phyloP scores from a whole-genome alignment of 352 stramenopile genomes.

The Pythium sp. region DNA sequence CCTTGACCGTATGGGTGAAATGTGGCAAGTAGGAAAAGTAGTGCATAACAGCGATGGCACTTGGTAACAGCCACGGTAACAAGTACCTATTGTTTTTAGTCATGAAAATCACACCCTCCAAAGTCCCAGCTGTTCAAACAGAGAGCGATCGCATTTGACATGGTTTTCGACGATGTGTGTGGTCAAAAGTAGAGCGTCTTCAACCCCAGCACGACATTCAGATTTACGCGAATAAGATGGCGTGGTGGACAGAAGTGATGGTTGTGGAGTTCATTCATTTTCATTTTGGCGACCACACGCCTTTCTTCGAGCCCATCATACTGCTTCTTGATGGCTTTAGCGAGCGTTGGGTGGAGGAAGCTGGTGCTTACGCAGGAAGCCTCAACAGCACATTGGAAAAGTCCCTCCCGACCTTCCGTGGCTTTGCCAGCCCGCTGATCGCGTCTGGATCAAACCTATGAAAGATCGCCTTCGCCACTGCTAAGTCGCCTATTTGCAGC shows the following conservation, averaged over 20 bases:
- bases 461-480: slow-evolving; percentile 17
- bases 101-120: slow-evolving; percentile 22
- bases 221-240: slow-evolving; percentile 23
- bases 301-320: slow-evolving; percentile 20
- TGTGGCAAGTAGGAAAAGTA: neutral
- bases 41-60: neutral
- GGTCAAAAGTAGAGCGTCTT: slow-evolving; percentile 15
- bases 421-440: slow-evolving; percentile 25
- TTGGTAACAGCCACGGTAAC: neutral
- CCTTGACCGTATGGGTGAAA: neutral
- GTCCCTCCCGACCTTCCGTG: slow-evolving; percentile 20
- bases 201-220: slow-evolving; percentile 11
- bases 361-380: neutral
- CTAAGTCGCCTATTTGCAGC: slow-evolving; percentile 7
- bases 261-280: slow-evolving; percentile 26
- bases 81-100: slow-evolving; percentile 32
- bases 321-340: slow-evolving; percentile 27
- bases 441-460: slow-evolving; percentile 24
- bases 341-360: slow-evolving; percentile 9
- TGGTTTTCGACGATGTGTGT: slow-evolving; percentile 15
- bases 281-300: slow-evolving; percentile 23
- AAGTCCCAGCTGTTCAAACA: neutral
- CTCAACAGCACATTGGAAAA: slow-evolving; percentile 18
- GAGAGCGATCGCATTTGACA: slow-evolving; percentile 21
- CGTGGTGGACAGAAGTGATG: slow-evolving; percentile 27